phyloP scores from a whole-genome alignment of 345 rosid species.

The Salix viminalis region DNA sequence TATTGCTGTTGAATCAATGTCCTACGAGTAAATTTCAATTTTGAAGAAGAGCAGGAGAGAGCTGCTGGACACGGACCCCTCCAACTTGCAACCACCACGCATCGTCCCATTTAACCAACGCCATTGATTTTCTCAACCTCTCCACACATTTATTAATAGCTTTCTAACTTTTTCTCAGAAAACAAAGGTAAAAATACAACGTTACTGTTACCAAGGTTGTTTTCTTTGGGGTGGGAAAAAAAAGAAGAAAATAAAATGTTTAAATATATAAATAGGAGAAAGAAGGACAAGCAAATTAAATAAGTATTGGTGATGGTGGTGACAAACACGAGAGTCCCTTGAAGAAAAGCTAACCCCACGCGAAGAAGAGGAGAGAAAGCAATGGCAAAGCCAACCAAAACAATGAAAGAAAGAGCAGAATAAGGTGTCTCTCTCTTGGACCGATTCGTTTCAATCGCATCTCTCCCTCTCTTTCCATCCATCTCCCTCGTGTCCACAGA shows the following conservation, averaged over 20 bases:
- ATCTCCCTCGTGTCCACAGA: not conserved
- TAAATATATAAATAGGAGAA: not conserved
- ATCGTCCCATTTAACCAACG: not conserved
- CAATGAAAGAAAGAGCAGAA: conserved; percentile 18
- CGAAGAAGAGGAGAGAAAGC: conserved; percentile 9
- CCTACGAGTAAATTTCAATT: too few species aligned
- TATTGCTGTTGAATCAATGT: too few species aligned
- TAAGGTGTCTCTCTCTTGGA: conserved; percentile 24
- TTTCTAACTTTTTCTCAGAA: not conserved
- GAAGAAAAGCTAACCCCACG: conserved; percentile 25
- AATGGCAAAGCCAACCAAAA: conserved; percentile 1
- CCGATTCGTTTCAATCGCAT: conserved; percentile 24
- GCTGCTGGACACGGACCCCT: conserved; percentile 21
- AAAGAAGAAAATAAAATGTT: not conserved
- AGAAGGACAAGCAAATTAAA: not conserved
- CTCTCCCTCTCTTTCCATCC: not conserved
- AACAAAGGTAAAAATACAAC: not conserved
- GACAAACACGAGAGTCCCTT: conserved; percentile 15
- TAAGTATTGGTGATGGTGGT: conserved; percentile 3
- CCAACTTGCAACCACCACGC: conserved; percentile 6
- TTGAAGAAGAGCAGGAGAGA: not conserved
- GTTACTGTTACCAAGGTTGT: not conserved
- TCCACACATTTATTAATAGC: not conserved
- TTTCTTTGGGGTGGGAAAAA: not conserved
- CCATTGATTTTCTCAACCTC: not conserved